A percentile compares a stretch with the other conserved stretches of the same genome.
Evolutionary conservation across 1,284 basidiomycete genomes (phyloP).

Genomic region (Ceratorhiza oryzae-sativae): DNA sequence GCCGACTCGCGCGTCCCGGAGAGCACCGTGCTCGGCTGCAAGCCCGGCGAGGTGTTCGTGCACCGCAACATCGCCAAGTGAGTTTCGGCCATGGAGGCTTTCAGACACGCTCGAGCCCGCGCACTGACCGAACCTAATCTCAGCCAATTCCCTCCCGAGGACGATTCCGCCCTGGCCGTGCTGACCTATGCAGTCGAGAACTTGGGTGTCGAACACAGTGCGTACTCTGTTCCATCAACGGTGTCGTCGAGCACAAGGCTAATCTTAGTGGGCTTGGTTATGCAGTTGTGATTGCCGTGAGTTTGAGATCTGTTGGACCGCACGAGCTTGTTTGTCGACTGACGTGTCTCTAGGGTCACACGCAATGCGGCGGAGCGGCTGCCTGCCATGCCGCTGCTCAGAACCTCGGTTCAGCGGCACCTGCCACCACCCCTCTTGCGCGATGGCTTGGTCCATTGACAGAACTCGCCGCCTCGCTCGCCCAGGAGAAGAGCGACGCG

Average conservation of each 20-base stretch:
- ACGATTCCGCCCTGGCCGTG: conserved; percentile 80
- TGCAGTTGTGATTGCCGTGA: conserved; percentile 25
- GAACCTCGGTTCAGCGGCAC: conserved; percentile 24
- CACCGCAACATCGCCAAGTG: conserved; percentile 72
- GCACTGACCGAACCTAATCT: conserved; percentile 6
- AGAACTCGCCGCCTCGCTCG: conserved; percentile 57
- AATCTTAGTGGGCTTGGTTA: background rate
- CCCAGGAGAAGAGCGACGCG: conserved; percentile 50
- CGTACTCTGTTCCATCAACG: conserved; percentile 52
- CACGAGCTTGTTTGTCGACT: conserved; percentile 40
- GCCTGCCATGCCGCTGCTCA: conserved; percentile 62
- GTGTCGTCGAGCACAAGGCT: conserved; percentile 42
- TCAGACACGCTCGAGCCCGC: background rate
- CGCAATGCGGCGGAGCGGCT: conserved; percentile 77
- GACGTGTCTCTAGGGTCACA: conserved; percentile 86
- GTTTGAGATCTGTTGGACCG: conserved; percentile 23
- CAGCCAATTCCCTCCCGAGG: conserved; percentile 81
- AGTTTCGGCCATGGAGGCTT: conserved; percentile 44
- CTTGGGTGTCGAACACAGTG: conserved; percentile 84
- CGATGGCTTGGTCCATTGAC: conserved; percentile 80
- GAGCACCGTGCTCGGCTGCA: conserved; percentile 59
- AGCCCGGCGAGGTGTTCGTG: conserved; percentile 73
- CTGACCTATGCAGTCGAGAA: conserved; percentile 81
- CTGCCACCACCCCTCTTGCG: conserved; percentile 60
- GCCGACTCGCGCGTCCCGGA: conserved; percentile 73